phyloP scores from a whole-genome alignment of 805 yeast species.

The Helenozyma rhizophorensis region DNA sequence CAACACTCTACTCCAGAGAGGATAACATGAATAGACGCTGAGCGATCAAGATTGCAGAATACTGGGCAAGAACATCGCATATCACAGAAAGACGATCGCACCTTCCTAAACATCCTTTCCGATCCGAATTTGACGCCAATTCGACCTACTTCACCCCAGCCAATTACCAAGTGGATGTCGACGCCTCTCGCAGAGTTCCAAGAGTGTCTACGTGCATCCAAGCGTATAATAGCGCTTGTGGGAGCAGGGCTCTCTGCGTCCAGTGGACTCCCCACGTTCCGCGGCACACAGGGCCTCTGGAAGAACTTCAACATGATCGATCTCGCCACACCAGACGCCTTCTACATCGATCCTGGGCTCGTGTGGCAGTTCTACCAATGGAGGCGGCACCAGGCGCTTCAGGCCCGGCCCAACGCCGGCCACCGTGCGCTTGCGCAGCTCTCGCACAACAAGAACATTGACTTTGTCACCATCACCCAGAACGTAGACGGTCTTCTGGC shows the following conservation, averaged over 20 bases:
- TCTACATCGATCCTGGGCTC: slow-evolving; percentile 72
- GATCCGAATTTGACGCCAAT: too few species aligned
- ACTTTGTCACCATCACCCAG: slow-evolving; percentile 70
- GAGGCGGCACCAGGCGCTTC: slow-evolving; percentile 59
- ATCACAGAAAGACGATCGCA: too few species aligned
- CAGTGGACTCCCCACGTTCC: slow-evolving; percentile 72
- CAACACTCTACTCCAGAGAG: too few species aligned
- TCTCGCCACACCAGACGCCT: slow-evolving; percentile 89
- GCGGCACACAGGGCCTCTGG: slow-evolving; percentile 77
- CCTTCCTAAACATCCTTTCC: too few species aligned
- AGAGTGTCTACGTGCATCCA: slow-evolving; percentile 40
- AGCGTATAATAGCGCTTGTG: slow-evolving; percentile 56
- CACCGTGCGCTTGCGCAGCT: slow-evolving; percentile 67
- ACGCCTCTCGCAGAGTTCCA: slow-evolving; percentile 43
- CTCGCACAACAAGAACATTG: slow-evolving; percentile 27
- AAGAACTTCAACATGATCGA: slow-evolving; percentile 72
- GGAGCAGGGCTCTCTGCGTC: slow-evolving; percentile 83
- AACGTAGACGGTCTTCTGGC: slow-evolving; percentile 75
- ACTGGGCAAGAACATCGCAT: too few species aligned
- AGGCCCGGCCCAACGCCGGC: slow-evolving; percentile 68
- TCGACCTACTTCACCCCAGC: too few species aligned
- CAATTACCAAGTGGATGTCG: too few species aligned
- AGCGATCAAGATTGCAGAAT: too few species aligned
- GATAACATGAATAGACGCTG: too few species aligned
- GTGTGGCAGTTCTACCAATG: slow-evolving; percentile 89